phyloP scores from a whole-genome alignment of 306 rosid genomes.

The Castanea sativa region DNA sequence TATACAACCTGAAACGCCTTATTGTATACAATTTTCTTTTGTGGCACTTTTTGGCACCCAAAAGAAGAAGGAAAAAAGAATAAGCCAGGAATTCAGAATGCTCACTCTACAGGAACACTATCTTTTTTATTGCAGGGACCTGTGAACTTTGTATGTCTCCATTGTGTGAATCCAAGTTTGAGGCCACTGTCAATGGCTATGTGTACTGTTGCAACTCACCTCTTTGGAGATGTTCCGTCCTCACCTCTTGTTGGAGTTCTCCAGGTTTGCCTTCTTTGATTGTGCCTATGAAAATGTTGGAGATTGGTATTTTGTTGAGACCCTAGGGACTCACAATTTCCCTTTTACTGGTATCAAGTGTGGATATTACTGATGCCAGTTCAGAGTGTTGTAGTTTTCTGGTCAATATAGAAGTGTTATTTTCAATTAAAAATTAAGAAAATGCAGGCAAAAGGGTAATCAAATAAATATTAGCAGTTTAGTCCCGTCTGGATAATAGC shows the following conservation, averaged over 20 bases:
- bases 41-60: not conserved
- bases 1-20: not conserved
- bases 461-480: too few species aligned
- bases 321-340: not conserved
- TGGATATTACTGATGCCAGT: not conserved
- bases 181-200: conserved; percentile 90
- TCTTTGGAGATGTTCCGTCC: conserved; percentile 89
- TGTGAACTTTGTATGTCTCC: conserved; percentile 64
- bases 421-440: too few species aligned
- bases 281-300: not conserved
- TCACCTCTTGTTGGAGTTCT: conserved; percentile 87
- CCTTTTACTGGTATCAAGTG: not conserved
- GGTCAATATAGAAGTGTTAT: too few species aligned
- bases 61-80: not conserved
- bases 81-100: conserved; percentile 9
- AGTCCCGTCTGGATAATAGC: too few species aligned
- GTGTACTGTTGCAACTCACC: conserved; percentile 73
- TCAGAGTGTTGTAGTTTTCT: not conserved
- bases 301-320: not conserved
- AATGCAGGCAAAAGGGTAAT: too few species aligned
- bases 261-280: conserved; percentile 45
- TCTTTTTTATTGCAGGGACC: conserved; percentile 61
- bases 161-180: conserved; percentile 71
- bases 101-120: not conserved
- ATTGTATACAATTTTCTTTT: not conserved